Evolutionary conservation across 345 rosid genomes (phyloP).

Genomic region (Murraya paniculata): DNA sequence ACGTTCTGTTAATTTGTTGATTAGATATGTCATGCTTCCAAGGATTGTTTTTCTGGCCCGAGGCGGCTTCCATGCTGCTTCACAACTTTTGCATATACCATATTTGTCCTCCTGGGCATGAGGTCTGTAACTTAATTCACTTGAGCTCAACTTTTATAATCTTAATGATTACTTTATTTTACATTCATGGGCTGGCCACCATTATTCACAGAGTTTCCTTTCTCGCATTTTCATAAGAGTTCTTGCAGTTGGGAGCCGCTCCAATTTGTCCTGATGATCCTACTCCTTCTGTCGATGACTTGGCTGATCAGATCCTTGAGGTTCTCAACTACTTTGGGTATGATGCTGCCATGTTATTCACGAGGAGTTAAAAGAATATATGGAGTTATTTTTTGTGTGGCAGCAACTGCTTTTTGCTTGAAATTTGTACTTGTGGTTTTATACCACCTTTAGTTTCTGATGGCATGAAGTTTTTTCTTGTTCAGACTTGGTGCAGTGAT

Average conservation of each 20-base stretch:
- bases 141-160: constrained; percentile 14
- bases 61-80: constrained; percentile 80
- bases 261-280: constrained; percentile 53
- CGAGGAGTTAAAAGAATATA: too few species aligned
- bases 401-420: neutral
- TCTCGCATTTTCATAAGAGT: constrained; percentile 61
- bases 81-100: constrained; percentile 97
- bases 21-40: constrained; percentile 93
- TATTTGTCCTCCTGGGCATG: constrained; percentile 96
- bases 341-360: constrained; percentile 2
- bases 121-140: constrained; percentile 57
- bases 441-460: constrained; percentile 15
- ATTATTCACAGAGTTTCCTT: constrained; percentile 40
- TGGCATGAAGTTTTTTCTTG: neutral
- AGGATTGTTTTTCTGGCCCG: constrained; percentile 91
- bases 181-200: constrained; percentile 5
- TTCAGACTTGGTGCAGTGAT: constrained; percentile 83
- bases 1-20: constrained; percentile 7
- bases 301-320: constrained; percentile 91
- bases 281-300: constrained; percentile 63
- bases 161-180: neutral
- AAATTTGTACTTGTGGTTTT: neutral
- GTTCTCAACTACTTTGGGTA: constrained; percentile 86
- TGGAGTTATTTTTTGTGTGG: neutral
- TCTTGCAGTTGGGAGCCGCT: constrained; percentile 95